Conservation (phyloP, 1,284 basidiomycete genomes). For the Austroboletus rostrupii region DNA sequence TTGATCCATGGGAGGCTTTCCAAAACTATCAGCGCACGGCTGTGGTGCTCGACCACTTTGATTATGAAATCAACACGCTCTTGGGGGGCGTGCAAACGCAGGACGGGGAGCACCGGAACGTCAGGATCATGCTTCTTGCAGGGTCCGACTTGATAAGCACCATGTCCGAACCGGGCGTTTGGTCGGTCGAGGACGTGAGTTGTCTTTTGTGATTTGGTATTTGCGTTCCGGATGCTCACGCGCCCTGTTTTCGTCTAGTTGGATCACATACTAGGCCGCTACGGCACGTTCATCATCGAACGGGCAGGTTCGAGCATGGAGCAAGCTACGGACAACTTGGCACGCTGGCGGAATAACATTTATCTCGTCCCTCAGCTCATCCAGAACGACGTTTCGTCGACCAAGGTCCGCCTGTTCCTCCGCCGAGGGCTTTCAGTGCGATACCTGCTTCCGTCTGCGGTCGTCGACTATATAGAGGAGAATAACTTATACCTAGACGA, state of each 20-base stretch:
- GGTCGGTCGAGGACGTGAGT: constrained; percentile 88
- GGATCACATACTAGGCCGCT: constrained; percentile 92
- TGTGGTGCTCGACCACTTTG: constrained; percentile 93
- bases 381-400: constrained; percentile 97
- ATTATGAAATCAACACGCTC: constrained; percentile 86
- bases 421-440: constrained; percentile 90
- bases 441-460: constrained; percentile 87
- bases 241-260: constrained; percentile 54
- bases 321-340: constrained; percentile 71
- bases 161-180: constrained; percentile 98
- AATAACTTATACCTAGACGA: constrained; percentile 73
- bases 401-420: constrained; percentile 90
- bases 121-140: constrained; percentile 89
- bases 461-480: constrained; percentile 93
- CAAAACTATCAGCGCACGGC: constrained; percentile 94
- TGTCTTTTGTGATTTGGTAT: constrained; percentile 12
- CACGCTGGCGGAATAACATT: constrained; percentile 85
- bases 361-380: constrained; percentile 94
- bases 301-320: constrained; percentile 91
- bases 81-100: constrained; percentile 67
- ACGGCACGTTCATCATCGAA: constrained; percentile 94
- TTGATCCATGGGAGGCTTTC: constrained; percentile 95
- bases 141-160: constrained; percentile 97
- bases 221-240: constrained; percentile 15
- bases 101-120: constrained; percentile 60